A percentile compares a stretch with the other conserved stretches of the same genome.
Evolutionary conservation across 164 flowering plant species (phyloP).

Genomic region (Tetrastigma voinierianum): DNA sequence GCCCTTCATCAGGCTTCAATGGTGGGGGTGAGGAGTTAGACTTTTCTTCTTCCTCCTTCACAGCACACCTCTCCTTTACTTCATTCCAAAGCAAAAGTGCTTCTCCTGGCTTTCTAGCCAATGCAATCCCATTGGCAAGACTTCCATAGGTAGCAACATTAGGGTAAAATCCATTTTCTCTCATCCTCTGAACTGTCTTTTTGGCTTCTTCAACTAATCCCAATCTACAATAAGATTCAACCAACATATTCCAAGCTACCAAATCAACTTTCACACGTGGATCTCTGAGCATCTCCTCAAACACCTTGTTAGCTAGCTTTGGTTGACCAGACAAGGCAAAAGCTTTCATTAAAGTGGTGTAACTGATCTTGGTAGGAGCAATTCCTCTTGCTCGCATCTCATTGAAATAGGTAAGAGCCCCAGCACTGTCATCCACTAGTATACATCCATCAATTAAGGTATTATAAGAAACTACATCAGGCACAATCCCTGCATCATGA

Average conservation of each 20-base stretch:
- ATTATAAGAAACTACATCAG: slow-evolving; percentile 94
- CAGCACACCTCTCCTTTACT: slow-evolving; percentile 63
- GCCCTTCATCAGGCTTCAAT: slow-evolving; percentile 81
- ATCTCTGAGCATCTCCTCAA: slow-evolving; percentile 85
- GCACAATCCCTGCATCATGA: slow-evolving; percentile 50
- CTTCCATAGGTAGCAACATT: slow-evolving; percentile 86
- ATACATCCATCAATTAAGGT: slow-evolving; percentile 88
- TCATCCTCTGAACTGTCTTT: slow-evolving; percentile 57
- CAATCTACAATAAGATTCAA: slow-evolving; percentile 75
- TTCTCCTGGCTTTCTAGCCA: slow-evolving; percentile 93
- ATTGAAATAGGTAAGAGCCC: slow-evolving; percentile 79
- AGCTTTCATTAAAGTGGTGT: slow-evolving; percentile 96
- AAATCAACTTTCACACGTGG: slow-evolving; percentile 79
- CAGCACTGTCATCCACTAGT: slow-evolving; percentile 75
- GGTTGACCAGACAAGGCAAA: slow-evolving; percentile 83
- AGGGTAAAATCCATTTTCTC: slow-evolving; percentile 68
- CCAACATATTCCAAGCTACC: slow-evolving; percentile 93
- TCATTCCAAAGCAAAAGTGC: slow-evolving; percentile 95
- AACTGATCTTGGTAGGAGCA: slow-evolving; percentile 88
- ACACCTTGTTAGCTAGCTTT: slow-evolving; percentile 74
- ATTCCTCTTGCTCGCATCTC: slow-evolving; percentile 86
- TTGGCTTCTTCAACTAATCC: slow-evolving; percentile 87
- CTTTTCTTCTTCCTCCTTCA: slow-evolving; percentile 24
- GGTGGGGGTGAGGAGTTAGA: slow-evolving; percentile 38
- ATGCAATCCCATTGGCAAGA: slow-evolving; percentile 77